Evolutionary conservation across 495 filamentous ascomycete species (phyloP).

Genomic region (Cladorrhinum samala): DNA sequence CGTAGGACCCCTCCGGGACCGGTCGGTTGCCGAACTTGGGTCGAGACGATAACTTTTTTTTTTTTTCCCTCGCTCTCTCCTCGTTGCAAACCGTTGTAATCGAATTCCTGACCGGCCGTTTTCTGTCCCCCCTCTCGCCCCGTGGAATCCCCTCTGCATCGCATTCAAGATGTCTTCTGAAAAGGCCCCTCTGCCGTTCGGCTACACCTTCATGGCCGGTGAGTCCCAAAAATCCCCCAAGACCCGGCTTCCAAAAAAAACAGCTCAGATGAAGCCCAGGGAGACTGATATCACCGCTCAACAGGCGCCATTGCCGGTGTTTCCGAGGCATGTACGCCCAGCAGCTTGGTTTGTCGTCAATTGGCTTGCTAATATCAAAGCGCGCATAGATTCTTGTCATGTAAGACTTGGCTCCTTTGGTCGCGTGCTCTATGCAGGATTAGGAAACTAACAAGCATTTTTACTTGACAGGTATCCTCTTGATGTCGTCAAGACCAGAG

Average conservation of each 20-base stretch:
- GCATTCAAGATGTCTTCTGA: conserved; percentile 24
- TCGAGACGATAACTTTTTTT: conserved; percentile 5
- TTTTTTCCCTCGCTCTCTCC: conserved; percentile 1
- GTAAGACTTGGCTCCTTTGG: conserved; percentile 41
- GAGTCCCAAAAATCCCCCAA: conserved; percentile 6
- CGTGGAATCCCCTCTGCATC: neutral
- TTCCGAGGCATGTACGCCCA: conserved; percentile 20
- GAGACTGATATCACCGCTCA: conserved; percentile 16
- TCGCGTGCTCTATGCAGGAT: conserved; percentile 14
- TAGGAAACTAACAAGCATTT: conserved; percentile 12
- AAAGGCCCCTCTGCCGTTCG: conserved; percentile 29
- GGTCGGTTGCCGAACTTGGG: conserved; percentile 7
- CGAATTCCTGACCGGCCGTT: no score
- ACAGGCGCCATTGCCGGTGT: conserved; percentile 26
- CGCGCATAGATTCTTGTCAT: conserved; percentile 71
- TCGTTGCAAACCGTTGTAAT: conserved; percentile 9
- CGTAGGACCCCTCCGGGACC: neutral
- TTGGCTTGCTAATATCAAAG: conserved; percentile 26
- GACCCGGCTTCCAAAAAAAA: conserved; percentile 10
- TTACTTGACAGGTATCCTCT: conserved; percentile 74
- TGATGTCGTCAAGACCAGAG: conserved; percentile 96
- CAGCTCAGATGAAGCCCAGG: conserved; percentile 1
- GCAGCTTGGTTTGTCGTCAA: conserved; percentile 6
- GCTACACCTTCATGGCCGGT: conserved; percentile 33
- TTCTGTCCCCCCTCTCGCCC: neutral